These are phyloP conservation scores for Schoenoplectus tabernaemontani DNA, from an alignment of 202 grass and related monocot genomes.

Conservation along the genomic window DNA sequence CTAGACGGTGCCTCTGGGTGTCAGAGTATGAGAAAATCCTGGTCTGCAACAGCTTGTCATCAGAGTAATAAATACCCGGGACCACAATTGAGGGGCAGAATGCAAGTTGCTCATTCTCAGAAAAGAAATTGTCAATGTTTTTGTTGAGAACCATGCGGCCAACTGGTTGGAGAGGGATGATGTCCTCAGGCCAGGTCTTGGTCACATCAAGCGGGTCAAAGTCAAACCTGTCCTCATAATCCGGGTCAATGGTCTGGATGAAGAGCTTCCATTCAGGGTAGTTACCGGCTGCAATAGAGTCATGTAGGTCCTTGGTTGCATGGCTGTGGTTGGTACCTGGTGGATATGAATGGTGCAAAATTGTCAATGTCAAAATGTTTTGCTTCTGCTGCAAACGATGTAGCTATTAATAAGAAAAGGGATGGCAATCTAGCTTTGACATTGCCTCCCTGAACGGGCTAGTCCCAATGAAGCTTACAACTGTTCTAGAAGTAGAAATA, in stretches of 20 bases:
- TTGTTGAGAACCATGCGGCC: slow-evolving; percentile 82
- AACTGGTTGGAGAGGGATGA: slow-evolving; percentile 81
- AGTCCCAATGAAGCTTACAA: background rate
- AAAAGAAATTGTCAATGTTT: slow-evolving; percentile 95
- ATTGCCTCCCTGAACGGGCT: background rate
- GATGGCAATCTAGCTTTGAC: background rate
- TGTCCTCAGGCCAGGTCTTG: slow-evolving; percentile 91
- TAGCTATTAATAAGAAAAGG: background rate
- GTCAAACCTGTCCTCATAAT: slow-evolving; percentile 55
- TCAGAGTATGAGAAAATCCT: slow-evolving; percentile 98
- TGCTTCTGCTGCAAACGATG: background rate
- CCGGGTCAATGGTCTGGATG: slow-evolving; percentile 79
- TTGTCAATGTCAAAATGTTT: background rate
- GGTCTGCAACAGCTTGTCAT: slow-evolving; percentile 97
- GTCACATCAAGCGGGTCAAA: slow-evolving; percentile 97
- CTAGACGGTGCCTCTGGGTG: slow-evolving; percentile 78
- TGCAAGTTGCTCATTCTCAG: slow-evolving; percentile 96
- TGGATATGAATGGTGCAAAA: slow-evolving; percentile 1
- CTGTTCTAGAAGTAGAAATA: background rate
- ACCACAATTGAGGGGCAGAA: slow-evolving; percentile 81
- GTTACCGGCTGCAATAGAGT: slow-evolving; percentile 79
- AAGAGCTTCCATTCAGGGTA: slow-evolving; percentile 88
- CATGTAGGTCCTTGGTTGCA: slow-evolving; percentile 82
- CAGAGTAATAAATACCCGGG: slow-evolving; percentile 86
- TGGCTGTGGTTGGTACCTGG: slow-evolving; percentile 79